A percentile compares a stretch with the other conserved stretches of the same genome.
Conservation (phyloP, 768 basidiomycete genomes). For the Grammothele lineata region DNA sequence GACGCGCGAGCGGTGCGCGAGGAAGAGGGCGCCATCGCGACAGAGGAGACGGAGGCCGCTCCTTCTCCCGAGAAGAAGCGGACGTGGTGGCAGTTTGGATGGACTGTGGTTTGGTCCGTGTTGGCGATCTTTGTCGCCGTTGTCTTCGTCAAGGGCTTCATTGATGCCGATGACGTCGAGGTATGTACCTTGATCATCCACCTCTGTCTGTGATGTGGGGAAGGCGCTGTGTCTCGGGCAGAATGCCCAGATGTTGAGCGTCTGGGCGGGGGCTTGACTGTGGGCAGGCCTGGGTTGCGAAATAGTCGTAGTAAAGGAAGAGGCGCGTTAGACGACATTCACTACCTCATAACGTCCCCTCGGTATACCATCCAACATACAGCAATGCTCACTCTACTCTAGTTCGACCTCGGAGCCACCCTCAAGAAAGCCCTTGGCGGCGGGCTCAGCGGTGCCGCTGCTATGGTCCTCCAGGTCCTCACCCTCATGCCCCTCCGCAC, state of each 20-base stretch:
- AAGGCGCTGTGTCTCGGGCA: no score
- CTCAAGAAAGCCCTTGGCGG: conserved; percentile 85
- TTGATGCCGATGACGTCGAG: conserved; percentile 63
- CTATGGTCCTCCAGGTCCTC: conserved; percentile 93
- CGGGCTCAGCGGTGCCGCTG: conserved; percentile 88
- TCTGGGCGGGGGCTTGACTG: no score
- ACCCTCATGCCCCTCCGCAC: conserved; percentile 95
- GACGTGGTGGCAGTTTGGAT: conserved; percentile 25
- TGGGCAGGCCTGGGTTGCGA: no score
- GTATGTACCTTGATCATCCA: conserved; percentile 35
- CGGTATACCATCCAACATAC: no score
- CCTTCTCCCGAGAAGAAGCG: conserved; percentile 19
- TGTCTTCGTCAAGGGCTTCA: conserved; percentile 65
- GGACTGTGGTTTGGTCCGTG: conserved; percentile 32
- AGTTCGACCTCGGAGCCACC: conserved; percentile 81
- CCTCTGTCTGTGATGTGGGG: not conserved
- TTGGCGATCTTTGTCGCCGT: conserved; percentile 37
- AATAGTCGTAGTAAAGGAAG: no score
- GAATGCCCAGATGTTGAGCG: no score
- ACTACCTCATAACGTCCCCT: no score
- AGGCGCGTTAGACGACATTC: no score
- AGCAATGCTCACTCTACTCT: no score
- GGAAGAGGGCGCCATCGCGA: not conserved
- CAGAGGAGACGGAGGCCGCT: conserved; percentile 1
- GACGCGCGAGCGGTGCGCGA: conserved; percentile 7